Evolutionary conservation across 768 basidiomycete genomes (phyloP), one percentile per base, ranked within the genome.

Genomic region (Suillus tomentosus): DNA sequence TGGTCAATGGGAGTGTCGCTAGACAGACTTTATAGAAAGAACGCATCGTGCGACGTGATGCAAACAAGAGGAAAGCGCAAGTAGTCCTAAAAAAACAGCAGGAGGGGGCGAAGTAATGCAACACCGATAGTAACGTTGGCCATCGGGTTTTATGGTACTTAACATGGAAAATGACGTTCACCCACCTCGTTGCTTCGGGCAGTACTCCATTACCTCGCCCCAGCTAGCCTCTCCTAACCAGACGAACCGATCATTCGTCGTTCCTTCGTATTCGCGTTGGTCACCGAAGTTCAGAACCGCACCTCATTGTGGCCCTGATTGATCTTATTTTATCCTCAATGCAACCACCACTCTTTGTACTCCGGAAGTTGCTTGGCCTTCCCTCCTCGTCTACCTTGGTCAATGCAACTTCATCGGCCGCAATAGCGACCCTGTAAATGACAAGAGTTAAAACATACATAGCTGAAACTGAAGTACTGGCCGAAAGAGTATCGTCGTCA

Each of bases 21-120:
- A 81, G 62, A 60, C 79, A 68, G 50, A 72, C 15, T 19, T 71
- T 48, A 64, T 73, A 74, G 65, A 78, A 68, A 68, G 65, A 34
- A 74, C 72, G 66, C 78, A 79, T 80, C 59, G 31, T 31, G 31
- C 31, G 5, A 31, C 31, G 31, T 31, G 31, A 64, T 64, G n/a
- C 17, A 62, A 19, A 13, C 64, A 14, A 15, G 34, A 9, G 17
- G 56, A 6, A 34, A 60, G 14, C 14, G 34, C 34, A 43, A 17
- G 7, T n/a, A 61, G 9, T 37, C 42, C 9, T 63, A 17, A 5
- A 4, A n/a, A n/a, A 56, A 39, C 31, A 36, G 39, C n/a, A 43
- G 31, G n/a, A 13, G 19, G 34, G 19, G 45, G 13, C 5, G 7
- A 36, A 17, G 4, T 53, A 9, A 39, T 15, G 57, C 47, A 40